A percentile compares a stretch with the other conserved stretches of the same genome.
Conservation (phyloP, 169 alveolate species). For the Eimeria maxima region DNA sequence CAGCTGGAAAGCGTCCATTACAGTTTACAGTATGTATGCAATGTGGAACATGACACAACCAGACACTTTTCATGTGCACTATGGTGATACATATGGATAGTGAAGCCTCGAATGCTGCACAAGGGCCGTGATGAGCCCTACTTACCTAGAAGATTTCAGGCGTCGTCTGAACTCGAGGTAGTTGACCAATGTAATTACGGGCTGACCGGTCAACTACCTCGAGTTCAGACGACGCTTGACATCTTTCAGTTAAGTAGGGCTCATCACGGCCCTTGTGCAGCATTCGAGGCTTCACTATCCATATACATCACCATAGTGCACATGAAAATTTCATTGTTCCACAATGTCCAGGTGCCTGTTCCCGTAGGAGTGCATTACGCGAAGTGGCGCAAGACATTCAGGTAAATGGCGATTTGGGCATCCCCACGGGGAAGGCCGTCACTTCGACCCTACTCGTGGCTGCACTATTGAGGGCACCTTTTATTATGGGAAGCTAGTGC, state of each 20-base stretch:
- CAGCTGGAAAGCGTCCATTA: neutral
- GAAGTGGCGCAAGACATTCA: conserved; percentile 74
- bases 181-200: too few species aligned
- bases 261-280: neutral
- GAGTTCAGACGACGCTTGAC: neutral
- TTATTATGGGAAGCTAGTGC: conserved; percentile 40
- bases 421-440: conserved; percentile 77
- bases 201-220: neutral
- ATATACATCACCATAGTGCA: neutral
- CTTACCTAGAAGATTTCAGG: neutral
- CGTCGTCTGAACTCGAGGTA: neutral
- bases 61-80: neutral
- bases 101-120: neutral
- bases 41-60: neutral
- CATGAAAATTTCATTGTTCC: neutral
- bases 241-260: neutral
- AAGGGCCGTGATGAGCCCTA: neutral
- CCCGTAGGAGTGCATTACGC: conserved; percentile 73
- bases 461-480: conserved; percentile 62
- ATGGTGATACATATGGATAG: neutral
- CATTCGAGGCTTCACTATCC: neutral
- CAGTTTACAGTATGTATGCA: neutral
- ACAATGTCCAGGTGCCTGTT: neutral
- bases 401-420: conserved; percentile 82
- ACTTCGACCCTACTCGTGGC: conserved; percentile 17